Evolutionary conservation across 2,329 filamentous ascomycete genomes (phyloP).

Genomic region (Ophioceras dolichostomum): DNA sequence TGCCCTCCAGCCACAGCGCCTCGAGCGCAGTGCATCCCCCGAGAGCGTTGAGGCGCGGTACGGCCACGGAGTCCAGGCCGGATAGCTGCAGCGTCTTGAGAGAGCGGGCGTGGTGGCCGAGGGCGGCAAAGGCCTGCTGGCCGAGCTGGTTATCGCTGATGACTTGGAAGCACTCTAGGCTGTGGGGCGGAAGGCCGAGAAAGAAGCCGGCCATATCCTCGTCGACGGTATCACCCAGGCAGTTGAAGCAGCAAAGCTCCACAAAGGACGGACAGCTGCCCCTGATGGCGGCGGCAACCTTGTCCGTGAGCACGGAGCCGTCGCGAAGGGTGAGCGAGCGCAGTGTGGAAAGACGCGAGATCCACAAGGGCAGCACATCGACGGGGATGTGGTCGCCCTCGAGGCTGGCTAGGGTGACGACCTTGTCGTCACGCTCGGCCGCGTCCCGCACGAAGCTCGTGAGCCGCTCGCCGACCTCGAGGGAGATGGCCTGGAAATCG

Average conservation of each 20-base stretch:
- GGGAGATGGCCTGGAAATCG: constrained; percentile 22
- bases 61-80: constrained; percentile 14
- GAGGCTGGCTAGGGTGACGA: constrained; percentile 43
- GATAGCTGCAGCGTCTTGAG: constrained; percentile 19
- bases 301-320: constrained; percentile 43
- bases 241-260: constrained; percentile 43
- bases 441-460: constrained; percentile 32
- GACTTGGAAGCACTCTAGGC: constrained; percentile 44
- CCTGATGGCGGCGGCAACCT: constrained; percentile 39
- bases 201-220: constrained; percentile 47
- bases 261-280: constrained; percentile 48
- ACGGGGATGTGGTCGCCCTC: constrained; percentile 38
- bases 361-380: constrained; percentile 42
- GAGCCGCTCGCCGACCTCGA: constrained; percentile 44
- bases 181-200: constrained; percentile 38
- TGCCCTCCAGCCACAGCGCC: constrained; percentile 19
- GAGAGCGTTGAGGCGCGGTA: constrained; percentile 17
- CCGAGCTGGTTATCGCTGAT: constrained; percentile 43
- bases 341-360: constrained; percentile 43
- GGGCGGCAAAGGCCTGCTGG: constrained; percentile 39
- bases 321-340: constrained; percentile 47
- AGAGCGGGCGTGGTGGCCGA: constrained; percentile 28
- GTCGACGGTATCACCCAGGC: constrained; percentile 34
- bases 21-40: constrained; percentile 20
- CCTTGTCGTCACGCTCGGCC: constrained; percentile 25